Percentiles rank a stretch among this genome's conserved stretches.
These are phyloP conservation scores for Waltiozyma sp. DNA, from an alignment of 1,139 yeast genomes.

Conservation along the genomic window DNA sequence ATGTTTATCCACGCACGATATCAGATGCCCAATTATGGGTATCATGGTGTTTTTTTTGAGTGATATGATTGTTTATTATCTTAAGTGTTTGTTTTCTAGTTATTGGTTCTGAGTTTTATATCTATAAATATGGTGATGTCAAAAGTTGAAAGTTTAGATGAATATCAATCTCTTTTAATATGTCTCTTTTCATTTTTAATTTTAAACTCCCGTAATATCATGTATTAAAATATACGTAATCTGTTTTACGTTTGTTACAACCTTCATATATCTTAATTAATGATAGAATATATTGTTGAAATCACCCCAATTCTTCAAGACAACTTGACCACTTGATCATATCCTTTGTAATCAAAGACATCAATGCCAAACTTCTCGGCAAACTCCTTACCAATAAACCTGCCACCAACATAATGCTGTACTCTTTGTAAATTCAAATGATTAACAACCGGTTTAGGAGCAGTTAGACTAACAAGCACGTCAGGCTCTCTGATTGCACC, in stretches of 20 bases:
- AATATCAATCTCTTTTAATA: not conserved
- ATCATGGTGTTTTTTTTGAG: too few relatives aligned
- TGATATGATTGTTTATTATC: too few relatives aligned
- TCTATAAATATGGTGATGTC: not conserved
- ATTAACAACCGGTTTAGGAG: conserved; percentile 81
- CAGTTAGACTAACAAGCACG: conserved; percentile 73
- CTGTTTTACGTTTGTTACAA: too few relatives aligned
- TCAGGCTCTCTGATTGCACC: conserved; percentile 43
- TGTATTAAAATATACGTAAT: too few relatives aligned
- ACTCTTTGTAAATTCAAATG: conserved; percentile 26
- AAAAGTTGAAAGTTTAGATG: not conserved
- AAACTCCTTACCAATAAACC: conserved; percentile 58
- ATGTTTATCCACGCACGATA: too few relatives aligned
- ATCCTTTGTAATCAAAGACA: conserved; percentile 41
- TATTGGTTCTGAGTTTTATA: not conserved
- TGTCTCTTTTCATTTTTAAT: too few relatives aligned
- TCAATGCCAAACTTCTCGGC: conserved; percentile 68
- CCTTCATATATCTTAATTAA: too few relatives aligned
- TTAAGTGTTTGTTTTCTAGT: not conserved
- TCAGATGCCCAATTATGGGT: too few relatives aligned
- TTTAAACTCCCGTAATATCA: too few relatives aligned
- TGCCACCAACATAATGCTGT: conserved; percentile 77
- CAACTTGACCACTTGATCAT: conserved; percentile 34
- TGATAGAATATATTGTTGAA: too few relatives aligned
- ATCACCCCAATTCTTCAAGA: too few relatives aligned